A percentile compares a stretch with the other conserved stretches of the same genome.
These are phyloP conservation scores for Colletotrichum lentis DNA, from an alignment of 2,329 filamentous ascomycete genomes.

Conservation along the genomic window DNA sequence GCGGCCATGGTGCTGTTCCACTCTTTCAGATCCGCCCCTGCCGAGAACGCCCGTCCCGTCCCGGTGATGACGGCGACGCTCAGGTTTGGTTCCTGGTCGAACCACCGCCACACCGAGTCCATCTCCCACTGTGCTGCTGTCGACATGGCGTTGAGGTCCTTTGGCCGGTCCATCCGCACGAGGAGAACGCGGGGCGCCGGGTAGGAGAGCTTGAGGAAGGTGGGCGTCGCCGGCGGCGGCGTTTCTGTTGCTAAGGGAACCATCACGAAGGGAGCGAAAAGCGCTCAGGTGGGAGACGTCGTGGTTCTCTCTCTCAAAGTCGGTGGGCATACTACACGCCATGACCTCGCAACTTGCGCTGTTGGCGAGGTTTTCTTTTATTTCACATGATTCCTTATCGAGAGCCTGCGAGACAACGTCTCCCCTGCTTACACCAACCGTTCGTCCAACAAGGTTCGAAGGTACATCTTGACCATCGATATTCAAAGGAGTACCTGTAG, in stretches of 20 bases:
- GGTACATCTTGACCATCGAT: no score
- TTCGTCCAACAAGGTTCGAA: neutral
- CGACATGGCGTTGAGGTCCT: constrained; percentile 53
- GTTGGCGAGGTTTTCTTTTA: no score
- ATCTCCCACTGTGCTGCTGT: constrained; percentile 53
- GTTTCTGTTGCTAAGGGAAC: constrained; percentile 42
- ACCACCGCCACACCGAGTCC: constrained; percentile 61
- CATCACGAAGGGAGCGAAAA: constrained; percentile 2
- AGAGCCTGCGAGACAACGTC: neutral
- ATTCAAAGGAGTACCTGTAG: fast-evolving
- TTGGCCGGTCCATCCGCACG: constrained; percentile 52
- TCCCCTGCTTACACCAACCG: no score
- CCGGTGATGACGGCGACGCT: constrained; percentile 61
- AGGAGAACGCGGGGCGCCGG: constrained; percentile 52
- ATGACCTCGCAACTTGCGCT: neutral
- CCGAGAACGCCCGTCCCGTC: constrained; percentile 62
- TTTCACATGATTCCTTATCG: neutral
- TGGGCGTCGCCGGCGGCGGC: constrained; percentile 46
- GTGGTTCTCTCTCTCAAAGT: no score
- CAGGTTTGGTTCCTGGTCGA: constrained; percentile 59
- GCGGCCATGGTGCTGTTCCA: constrained; percentile 47
- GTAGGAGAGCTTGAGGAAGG: constrained; percentile 49
- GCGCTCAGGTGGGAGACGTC: no score
- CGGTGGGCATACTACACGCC: no score
- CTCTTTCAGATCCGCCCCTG: constrained; percentile 64